These are phyloP conservation scores for Spergularia marina DNA, from an alignment of 148 eudicot species.

Conservation along the genomic window DNA sequence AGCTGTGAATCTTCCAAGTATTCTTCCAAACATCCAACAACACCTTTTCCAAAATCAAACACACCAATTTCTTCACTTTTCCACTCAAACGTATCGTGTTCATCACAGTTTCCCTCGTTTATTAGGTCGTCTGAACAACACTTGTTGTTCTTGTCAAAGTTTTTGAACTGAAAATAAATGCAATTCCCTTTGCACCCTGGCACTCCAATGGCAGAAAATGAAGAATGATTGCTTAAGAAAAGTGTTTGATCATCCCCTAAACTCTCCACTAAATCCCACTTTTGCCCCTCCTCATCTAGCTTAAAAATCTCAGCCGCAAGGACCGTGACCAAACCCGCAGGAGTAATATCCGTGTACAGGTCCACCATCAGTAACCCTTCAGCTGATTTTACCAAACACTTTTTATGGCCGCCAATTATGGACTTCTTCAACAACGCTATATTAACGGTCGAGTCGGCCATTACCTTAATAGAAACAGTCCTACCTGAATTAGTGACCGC, in stretches of 20 bases:
- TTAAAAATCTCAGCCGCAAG: constrained; percentile 31
- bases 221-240: constrained; percentile 29
- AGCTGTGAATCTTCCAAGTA: constrained; percentile 27
- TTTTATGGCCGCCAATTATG: constrained; percentile 32
- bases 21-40: constrained; percentile 39
- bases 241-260: constrained; percentile 24
- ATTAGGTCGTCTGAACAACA: constrained; percentile 20
- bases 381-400: constrained; percentile 27
- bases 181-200: constrained; percentile 34
- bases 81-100: constrained; percentile 14
- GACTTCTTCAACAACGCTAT: constrained; percentile 25
- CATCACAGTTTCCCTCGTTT: neutral
- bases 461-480: constrained; percentile 26
- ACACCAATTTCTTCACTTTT: constrained; percentile 53
- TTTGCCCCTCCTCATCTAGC: constrained; percentile 19
- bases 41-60: constrained; percentile 66
- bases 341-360: constrained; percentile 26
- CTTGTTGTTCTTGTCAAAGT: constrained; percentile 23
- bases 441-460: neutral
- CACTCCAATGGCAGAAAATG: constrained; percentile 22
- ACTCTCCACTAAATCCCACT: constrained; percentile 26
- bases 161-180: constrained; percentile 33
- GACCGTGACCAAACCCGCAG: constrained; percentile 20
- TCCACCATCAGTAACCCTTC: constrained; percentile 30
- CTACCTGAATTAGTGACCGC: constrained; percentile 37